phyloP scores from a whole-genome alignment of 2,329 filamentous ascomycete genomes.

The Exophiala lecanii-corni region DNA sequence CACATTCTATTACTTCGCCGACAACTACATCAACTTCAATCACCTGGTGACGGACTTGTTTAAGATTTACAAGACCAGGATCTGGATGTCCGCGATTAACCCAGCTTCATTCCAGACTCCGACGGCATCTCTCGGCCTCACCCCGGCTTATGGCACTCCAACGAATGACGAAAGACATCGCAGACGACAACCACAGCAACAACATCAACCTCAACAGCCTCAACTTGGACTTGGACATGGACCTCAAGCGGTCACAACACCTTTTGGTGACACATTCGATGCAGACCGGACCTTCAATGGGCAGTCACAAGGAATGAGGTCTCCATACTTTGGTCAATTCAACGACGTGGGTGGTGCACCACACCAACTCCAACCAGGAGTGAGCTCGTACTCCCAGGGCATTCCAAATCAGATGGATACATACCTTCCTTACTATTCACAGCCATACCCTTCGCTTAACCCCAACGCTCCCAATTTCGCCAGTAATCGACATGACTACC shows the following conservation, averaged over 20 bases:
- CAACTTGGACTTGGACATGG: constrained; percentile 4
- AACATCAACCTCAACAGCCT: constrained; percentile 28
- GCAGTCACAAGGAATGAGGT: constrained; percentile 14
- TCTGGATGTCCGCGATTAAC: constrained; percentile 99
- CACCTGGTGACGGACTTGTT: constrained; percentile 94
- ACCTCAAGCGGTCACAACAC: constrained; percentile 18
- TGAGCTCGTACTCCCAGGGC: constrained; percentile 29
- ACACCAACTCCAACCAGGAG: constrained; percentile 30
- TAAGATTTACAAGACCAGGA: constrained; percentile 98
- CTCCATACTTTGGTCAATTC: constrained; percentile 18
- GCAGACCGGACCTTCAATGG: constrained; percentile 22
- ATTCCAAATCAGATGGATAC: constrained; percentile 28
- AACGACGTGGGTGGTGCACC: constrained; percentile 19
- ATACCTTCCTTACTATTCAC: constrained; percentile 26
- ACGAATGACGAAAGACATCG: constrained; percentile 20
- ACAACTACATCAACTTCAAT: constrained; percentile 97
- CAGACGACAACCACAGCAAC: constrained; percentile 21
- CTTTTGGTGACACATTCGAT: constrained; percentile 22
- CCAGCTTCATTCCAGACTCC: constrained; percentile 89
- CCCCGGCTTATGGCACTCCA: constrained; percentile 41
- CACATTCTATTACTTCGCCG: constrained; percentile 98
- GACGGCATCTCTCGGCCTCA: constrained; percentile 57
- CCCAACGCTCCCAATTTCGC: constrained; percentile 24
- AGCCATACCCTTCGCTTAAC: constrained; percentile 27
- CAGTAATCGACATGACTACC: constrained; percentile 24